Base-by-base conservation (phyloP, 495 filamentous ascomycete genomes). In the Podospora sp. region DNA sequence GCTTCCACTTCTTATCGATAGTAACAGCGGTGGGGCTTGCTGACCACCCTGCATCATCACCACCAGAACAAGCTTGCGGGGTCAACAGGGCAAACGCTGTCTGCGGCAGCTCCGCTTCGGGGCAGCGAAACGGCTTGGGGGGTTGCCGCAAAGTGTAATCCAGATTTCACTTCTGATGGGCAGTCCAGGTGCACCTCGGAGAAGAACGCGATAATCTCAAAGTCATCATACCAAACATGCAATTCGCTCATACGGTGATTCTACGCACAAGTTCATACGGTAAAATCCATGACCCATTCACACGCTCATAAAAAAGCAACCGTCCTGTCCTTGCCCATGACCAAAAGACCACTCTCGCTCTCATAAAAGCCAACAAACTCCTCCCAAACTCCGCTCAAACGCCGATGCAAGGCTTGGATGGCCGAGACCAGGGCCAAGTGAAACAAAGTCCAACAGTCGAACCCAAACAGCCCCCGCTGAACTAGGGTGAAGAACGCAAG, bases 381-480 rank as follows among this genome's bases (percentile, higher is more conserved):
- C 4, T 18, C 40, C 11, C 9, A 18, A 18, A 46, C 9, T 18
- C 40, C 40, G 40, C 29, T 46, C 9, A 18, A 46, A 46, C 40
- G 40, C 40, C 40, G 40, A 46, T 46, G 40, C 40, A 46, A 55
- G 24, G 52, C 52, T 55, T 55, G 52, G 24, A 55, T 55, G 52
- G 52, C 22, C 53, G 26, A 57, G 22, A 57, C 53, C 53, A 27
- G 26, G 26, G 53, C 53, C 22, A 57, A 57, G 53, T 16, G 53
- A 57, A 57, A 21, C 53, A 57, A 57, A 18, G 11, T 55, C 20
- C 8, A 20, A n/a, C n/a, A 33, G 29, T 33, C 29, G 29, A 57
- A 57, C 53, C 53, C 53, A 57, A n/a, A 27, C 12, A 21, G 53
- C 53, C 53, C 16, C 9, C 12, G 26, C 53, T 16, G 53, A 57